Base-by-base conservation (phyloP, 495 filamentous ascomycete genomes). In the Penicillium tannophilum region DNA sequence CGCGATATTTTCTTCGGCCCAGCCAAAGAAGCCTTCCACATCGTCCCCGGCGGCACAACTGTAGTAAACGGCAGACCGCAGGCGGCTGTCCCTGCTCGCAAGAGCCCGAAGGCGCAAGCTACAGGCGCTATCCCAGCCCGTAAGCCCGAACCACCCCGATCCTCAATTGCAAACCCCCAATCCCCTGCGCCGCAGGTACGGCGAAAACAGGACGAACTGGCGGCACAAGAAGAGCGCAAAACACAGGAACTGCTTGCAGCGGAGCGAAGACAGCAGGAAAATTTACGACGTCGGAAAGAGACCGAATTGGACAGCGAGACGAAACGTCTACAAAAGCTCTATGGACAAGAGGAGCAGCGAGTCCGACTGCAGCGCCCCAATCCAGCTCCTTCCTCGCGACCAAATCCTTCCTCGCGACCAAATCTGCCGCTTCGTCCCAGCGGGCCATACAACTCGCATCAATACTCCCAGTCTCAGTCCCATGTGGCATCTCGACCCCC, bases 221-320 rank as follows among this genome's bases (percentile, higher is more conserved):
- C 81, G 64, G 78, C 78, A 61, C 82, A 86, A 57, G 90, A 91
- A 73, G 81, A 86, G 56, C 82, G 84, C 57, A 85, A 86, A 49
- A 88, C 88, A 46, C 86, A 88, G 72, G 86, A 82, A 66, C 88
- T 93, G 79, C 80, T 95, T 2, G 88, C 90, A 42, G 85, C 88
- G 6, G 92, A 97, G 71, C 59, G 59, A 43, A 56, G 60, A 17
- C 43, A 57, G 16, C 53, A 51, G 20, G 88, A 90, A 30, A 84
- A 85, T 36, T 85, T 87, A 31, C 82, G 80, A 0, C 78, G 79
- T n/a, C 75, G 79, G 28, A 83, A 83, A 28, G 83, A 96, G 54
- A 84, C 82, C 2, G 91, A 91, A 61, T 76, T 97, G 14, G 88
- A 90, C 23, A 85, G 85, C 55, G 94, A 98, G 72, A 98, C 94